These are phyloP conservation scores for Fusarium sp. DNA, from an alignment of 2,329 filamentous ascomycete species.

Conservation along the genomic window DNA sequence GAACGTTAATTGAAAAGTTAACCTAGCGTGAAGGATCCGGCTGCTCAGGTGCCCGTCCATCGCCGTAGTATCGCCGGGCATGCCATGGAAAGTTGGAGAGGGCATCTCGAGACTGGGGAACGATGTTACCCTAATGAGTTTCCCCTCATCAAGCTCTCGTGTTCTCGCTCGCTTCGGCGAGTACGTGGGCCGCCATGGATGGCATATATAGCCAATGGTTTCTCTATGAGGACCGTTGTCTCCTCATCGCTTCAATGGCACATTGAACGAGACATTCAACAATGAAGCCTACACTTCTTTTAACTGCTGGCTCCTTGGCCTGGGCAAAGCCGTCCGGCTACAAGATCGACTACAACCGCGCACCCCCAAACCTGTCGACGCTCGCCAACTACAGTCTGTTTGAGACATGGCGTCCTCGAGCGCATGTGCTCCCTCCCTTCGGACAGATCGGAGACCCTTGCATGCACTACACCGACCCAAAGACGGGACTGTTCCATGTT, in stretches of 20 bases:
- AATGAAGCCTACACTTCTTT: conserved; percentile 33
- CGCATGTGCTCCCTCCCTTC: conserved; percentile 54
- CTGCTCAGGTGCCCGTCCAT: conserved; percentile 8
- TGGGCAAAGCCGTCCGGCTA: conserved; percentile 28
- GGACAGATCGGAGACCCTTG: conserved; percentile 58
- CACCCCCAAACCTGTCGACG: conserved; percentile 54
- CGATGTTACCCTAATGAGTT: conserved; percentile 23
- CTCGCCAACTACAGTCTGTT: conserved; percentile 51
- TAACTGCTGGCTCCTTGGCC: conserved; percentile 29
- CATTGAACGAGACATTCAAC: neutral
- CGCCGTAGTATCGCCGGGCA: conserved; percentile 35
- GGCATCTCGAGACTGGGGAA: conserved; percentile 10
- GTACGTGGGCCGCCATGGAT: neutral
- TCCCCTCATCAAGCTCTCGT: conserved; percentile 13
- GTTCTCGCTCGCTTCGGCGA: conserved; percentile 28
- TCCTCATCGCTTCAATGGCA: neutral
- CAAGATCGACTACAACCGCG: conserved; percentile 49
- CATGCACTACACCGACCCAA: conserved; percentile 59
- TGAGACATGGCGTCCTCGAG: conserved; percentile 49
- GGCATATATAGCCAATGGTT: conserved; percentile 28
- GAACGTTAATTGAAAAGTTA: conserved; percentile 16
- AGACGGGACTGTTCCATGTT: conserved; percentile 57
- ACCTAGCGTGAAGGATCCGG: neutral
- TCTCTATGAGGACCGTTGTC: neutral
- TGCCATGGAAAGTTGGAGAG: neutral